Percentiles rank a stretch among this genome's conserved stretches.
Evolutionary conservation across 208 protist species (phyloP).

Genomic region (Leishmania turanica): DNA sequence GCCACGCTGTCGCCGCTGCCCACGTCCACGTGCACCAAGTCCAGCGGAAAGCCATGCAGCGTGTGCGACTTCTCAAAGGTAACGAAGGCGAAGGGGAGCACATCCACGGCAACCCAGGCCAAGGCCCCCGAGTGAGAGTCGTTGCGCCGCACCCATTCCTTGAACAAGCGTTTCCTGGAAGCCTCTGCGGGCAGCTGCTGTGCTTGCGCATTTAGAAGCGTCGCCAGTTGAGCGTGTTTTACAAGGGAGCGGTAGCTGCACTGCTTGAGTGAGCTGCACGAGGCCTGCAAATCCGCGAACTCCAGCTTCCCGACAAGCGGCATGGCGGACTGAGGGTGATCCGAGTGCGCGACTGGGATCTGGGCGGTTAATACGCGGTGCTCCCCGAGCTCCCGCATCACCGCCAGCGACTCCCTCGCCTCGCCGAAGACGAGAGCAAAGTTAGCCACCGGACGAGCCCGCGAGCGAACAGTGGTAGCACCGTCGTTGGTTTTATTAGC

Average conservation of each 20-base stretch:
- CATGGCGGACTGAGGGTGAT: not conserved
- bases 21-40: conserved; percentile 48
- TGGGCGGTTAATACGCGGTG: conserved; percentile 6
- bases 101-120: not conserved
- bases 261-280: not conserved
- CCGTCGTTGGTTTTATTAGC: not conserved
- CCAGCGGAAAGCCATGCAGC: conserved; percentile 24
- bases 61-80: not conserved
- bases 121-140: not conserved
- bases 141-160: conserved; percentile 11
- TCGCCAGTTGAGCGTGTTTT: not conserved
- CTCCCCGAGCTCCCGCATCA: conserved; percentile 19
- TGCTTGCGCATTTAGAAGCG: not conserved
- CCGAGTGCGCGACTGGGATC: no score
- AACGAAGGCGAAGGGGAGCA: conserved; percentile 5
- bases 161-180: conserved; percentile 6
- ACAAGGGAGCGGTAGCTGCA: conserved; percentile 9
- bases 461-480: not conserved
- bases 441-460: conserved; percentile 3
- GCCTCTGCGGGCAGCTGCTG: not conserved
- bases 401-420: not conserved
- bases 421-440: conserved; percentile 24
- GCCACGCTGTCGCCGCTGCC: conserved; percentile 32
- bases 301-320: conserved; percentile 2
- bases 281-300: not conserved